phyloP scores from a whole-genome alignment of 805 yeast genomes.

The Saturnispora sekii region DNA sequence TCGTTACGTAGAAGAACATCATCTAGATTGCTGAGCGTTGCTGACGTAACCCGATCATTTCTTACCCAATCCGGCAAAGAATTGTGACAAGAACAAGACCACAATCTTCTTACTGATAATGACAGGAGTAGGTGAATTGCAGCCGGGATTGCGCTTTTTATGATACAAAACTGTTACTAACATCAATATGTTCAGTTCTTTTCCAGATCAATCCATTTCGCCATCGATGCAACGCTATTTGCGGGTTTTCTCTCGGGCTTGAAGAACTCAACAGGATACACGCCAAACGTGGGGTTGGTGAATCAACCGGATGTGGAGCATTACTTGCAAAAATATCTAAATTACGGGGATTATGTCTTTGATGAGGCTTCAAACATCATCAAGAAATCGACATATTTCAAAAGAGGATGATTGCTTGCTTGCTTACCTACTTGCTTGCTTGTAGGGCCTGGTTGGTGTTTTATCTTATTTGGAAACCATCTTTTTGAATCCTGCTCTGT shows the following conservation, averaged over 20 bases:
- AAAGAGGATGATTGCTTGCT: background rate
- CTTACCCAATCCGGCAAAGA: no score
- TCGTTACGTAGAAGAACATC: no score
- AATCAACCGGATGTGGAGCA: slow-evolving; percentile 37
- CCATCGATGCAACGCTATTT: slow-evolving; percentile 50
- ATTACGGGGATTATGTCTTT: slow-evolving; percentile 74
- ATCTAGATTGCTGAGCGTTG: no score
- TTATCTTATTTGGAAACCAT: no score
- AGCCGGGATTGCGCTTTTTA: no score
- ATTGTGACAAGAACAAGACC: no score
- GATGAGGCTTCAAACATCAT: slow-evolving; percentile 64
- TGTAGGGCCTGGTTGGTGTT: background rate
- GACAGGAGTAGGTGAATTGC: slow-evolving; percentile 2
- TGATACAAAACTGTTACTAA: slow-evolving; percentile 1
- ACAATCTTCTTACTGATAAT: background rate
- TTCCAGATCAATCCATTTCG: slow-evolving; percentile 41
- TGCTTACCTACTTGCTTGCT: background rate
- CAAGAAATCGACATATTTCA: slow-evolving; percentile 63
- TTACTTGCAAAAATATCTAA: slow-evolving; percentile 59
- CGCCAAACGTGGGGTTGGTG: slow-evolving; percentile 43
- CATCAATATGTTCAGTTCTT: background rate
- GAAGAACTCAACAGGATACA: slow-evolving; percentile 61
- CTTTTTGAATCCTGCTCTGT: no score
- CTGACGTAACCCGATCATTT: no score
- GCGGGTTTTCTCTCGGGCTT: slow-evolving; percentile 67